Percentiles rank a stretch among this genome's conserved stretches.
Evolutionary conservation across 805 yeast genomes (phyloP).

Genomic region (Barnettozyma sp.): DNA sequence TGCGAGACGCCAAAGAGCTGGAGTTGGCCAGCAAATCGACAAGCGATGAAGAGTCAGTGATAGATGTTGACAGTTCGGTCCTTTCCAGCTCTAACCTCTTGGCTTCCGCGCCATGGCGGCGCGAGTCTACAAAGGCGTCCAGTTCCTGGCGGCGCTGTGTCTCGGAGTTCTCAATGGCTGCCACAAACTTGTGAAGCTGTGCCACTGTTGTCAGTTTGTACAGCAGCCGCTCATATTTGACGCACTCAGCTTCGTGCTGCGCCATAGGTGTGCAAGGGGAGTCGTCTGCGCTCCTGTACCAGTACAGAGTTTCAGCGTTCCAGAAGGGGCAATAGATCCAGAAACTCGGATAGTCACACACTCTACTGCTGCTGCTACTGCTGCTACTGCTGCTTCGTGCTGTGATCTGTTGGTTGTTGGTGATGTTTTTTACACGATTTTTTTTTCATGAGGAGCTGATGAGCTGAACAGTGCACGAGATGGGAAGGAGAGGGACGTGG

Average conservation of each 20-base stretch:
- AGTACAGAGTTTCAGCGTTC: no score
- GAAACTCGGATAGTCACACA: no score
- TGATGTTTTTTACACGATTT: no score
- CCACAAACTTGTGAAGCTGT: conserved; percentile 22
- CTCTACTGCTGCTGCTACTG: no score
- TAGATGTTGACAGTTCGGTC: conserved; percentile 56
- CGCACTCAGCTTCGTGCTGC: conserved; percentile 7
- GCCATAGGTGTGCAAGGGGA: conserved; percentile 1
- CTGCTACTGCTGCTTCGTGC: no score
- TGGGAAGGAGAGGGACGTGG: no score
- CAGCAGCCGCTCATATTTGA: conserved; percentile 19
- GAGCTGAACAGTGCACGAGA: no score
- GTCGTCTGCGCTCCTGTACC: no score
- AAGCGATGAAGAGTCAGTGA: conserved; percentile 50
- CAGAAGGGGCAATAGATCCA: no score
- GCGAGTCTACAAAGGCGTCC: conserved; percentile 21
- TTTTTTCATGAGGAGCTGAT: no score
- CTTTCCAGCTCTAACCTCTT: conserved; percentile 51
- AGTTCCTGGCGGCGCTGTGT: conserved; percentile 19
- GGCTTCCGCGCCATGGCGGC: conserved; percentile 23
- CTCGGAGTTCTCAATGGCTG: conserved; percentile 22
- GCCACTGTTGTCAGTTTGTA: conserved; percentile 18
- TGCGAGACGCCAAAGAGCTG: conserved; percentile 53
- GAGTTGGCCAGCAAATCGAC: conserved; percentile 51
- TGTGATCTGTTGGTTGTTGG: no score